Percentiles rank a stretch among this genome's conserved stretches.
These are phyloP conservation scores for Acanthamoeba sp. DNA, from an alignment of 208 protist genomes.

Conservation along the genomic window DNA sequence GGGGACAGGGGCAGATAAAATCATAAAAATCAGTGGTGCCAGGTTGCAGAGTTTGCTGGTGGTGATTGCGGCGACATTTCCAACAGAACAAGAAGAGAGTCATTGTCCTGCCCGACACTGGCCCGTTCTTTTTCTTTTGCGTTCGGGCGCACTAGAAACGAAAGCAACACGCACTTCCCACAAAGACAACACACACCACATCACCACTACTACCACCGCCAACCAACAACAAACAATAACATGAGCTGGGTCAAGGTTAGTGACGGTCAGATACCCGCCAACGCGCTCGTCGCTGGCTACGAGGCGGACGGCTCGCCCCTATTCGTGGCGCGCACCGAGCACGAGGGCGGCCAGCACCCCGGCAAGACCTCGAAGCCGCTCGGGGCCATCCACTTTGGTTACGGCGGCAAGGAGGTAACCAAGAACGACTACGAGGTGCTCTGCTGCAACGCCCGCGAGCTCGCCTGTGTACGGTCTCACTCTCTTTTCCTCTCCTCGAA, in stretches of 20 bases:
- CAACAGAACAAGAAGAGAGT: no score
- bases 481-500: no score
- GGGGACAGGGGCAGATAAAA: no score
- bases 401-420: slow-evolving; percentile 26
- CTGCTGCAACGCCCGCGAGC: slow-evolving; percentile 16
- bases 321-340: neutral
- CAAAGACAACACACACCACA: no score
- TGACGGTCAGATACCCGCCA: neutral
- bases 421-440: slow-evolving; percentile 52
- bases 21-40: no score
- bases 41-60: no score
- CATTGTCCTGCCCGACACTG: no score
- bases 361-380: slow-evolving; percentile 12
- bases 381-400: slow-evolving; percentile 1
- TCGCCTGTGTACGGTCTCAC: neutral
- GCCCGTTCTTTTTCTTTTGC: no score
- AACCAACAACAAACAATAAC: neutral
- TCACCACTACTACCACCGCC: no score
- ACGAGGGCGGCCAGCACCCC: slow-evolving; percentile 17
- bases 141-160: no score
- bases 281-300: slow-evolving; percentile 39
- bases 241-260: slow-evolving; percentile 42
- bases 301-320: slow-evolving; percentile 14
- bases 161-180: no score
- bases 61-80: no score